These are phyloP conservation scores for Catharanthus roseus DNA, from an alignment of 257 asterid species.

Conservation along the genomic window DNA sequence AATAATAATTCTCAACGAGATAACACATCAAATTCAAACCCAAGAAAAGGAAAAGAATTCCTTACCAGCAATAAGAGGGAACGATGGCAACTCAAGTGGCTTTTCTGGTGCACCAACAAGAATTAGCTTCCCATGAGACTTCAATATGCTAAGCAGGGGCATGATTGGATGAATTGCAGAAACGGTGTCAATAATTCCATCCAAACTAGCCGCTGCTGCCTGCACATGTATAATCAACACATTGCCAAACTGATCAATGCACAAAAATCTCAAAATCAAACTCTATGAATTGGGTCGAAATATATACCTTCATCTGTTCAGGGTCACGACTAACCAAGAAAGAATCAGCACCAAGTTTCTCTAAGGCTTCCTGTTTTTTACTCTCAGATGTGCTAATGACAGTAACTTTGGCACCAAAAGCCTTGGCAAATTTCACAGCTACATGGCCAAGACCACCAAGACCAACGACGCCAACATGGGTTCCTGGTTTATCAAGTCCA, in stretches of 20 bases:
- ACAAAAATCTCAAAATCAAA: no score
- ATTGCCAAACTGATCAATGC: no score
- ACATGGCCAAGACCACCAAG: slow-evolving; percentile 50
- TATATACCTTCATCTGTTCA: slow-evolving; percentile 33
- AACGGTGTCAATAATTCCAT: slow-evolving; percentile 54
- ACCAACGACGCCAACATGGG: slow-evolving; percentile 39
- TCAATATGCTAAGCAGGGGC: slow-evolving; percentile 38
- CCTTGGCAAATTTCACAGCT: slow-evolving; percentile 41
- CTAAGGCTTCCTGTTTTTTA: slow-evolving; percentile 41
- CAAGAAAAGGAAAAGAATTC: no score
- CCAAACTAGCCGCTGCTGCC: slow-evolving; percentile 43
- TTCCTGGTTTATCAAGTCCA: slow-evolving; percentile 41
- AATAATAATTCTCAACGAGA: not conserved
- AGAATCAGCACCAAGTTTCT: slow-evolving; percentile 35
- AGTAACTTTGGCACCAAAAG: slow-evolving; percentile 37
- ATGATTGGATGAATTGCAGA: slow-evolving; percentile 37
- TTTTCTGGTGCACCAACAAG: slow-evolving; percentile 40
- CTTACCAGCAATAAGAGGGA: slow-evolving; percentile 36
- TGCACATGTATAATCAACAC: not conserved
- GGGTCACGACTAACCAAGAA: slow-evolving; percentile 40
- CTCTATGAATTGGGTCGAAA: no score
- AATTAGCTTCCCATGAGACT: slow-evolving; percentile 42
- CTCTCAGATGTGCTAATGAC: slow-evolving; percentile 35
- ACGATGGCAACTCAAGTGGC: slow-evolving; percentile 38
- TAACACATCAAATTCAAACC: no score